phyloP scores from a whole-genome alignment of 495 filamentous ascomycete genomes.

The Hypoxylon lienhwacheense region DNA sequence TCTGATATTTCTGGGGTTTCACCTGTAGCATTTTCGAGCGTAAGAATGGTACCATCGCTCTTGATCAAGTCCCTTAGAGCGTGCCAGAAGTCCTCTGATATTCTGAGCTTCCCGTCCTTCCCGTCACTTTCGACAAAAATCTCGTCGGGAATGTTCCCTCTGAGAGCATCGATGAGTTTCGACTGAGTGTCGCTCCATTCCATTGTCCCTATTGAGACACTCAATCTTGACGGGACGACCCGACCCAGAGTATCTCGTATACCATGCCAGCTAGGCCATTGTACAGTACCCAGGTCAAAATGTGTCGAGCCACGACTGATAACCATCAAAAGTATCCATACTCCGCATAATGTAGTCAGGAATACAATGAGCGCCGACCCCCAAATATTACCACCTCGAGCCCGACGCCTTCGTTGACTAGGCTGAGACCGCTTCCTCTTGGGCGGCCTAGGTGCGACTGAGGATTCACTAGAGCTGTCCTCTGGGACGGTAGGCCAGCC shows the following conservation, averaged over 20 bases:
- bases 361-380: background rate
- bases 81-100: slow-evolving; percentile 59
- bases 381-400: too few species aligned
- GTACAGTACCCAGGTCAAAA: too few species aligned
- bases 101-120: slow-evolving; percentile 45
- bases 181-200: background rate
- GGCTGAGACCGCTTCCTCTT: too few species aligned
- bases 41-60: slow-evolving; percentile 40
- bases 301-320: background rate
- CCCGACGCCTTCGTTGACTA: too few species aligned
- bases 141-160: slow-evolving; percentile 42
- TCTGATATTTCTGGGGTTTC: slow-evolving; percentile 33
- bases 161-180: slow-evolving; percentile 34
- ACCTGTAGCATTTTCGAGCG: slow-evolving; percentile 29
- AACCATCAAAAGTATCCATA: slow-evolving; percentile 6
- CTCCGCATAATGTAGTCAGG: background rate
- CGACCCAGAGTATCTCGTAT: background rate
- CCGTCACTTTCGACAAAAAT: slow-evolving; percentile 45
- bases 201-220: background rate
- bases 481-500: too few species aligned
- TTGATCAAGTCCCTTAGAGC: slow-evolving; percentile 47
- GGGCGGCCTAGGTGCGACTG: too few species aligned
- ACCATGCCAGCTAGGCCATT: background rate
- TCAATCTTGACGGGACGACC: background rate
- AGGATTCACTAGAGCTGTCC: too few species aligned